Base-by-base conservation (phyloP, 371 early-diverging fungal genomes). In the Saksenaea vasiformis region DNA sequence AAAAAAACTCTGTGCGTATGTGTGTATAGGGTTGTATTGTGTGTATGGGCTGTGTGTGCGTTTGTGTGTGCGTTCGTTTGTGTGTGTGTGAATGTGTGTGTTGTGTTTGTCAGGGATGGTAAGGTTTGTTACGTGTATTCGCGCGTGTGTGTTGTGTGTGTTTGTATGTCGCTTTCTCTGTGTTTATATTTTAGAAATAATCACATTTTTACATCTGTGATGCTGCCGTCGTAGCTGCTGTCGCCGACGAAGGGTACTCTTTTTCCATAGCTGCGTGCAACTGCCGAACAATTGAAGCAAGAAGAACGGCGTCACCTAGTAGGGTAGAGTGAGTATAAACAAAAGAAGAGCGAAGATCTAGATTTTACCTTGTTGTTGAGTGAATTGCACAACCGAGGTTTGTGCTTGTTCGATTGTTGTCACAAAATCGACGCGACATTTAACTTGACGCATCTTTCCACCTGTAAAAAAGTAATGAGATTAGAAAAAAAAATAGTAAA, bases 381-480 rank as follows among this genome's bases (percentile, higher is more conserved):
- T 80, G 27, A 80, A 77, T 37, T 73, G 77, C 17, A 80, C 74
- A 43, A 72, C 60, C 31, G 61, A 69, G 1, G 64, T 67, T 36
- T 44, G 63, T 9, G 62, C 35, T 53, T 62, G 58, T 31, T 79
- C 70, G 19, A 65, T 53, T 36, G 66, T 60, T 28, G 75, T 64
- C 55, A 74, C 58, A 38, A 79, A 67, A 9, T 79, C 80, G 66
- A 79, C 69, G 60, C 77, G 69, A 56, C 80, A 79, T 58, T 79
- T 79, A 19, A 79, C 77, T 69, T 79, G 80, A 15, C 74, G 72
- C 37, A 31, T 17, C 57, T 73, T 74, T n/a, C 53, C 57, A 19
- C 54, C 57, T 36, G 35, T 37, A 39, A 58, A 51, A 8, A 14
- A 14, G 26, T 9, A 31, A 7, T 31, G 31, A 31, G 31, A 31